Conservation (phyloP, 768 basidiomycete species). For the Calocera viscosa region DNA sequence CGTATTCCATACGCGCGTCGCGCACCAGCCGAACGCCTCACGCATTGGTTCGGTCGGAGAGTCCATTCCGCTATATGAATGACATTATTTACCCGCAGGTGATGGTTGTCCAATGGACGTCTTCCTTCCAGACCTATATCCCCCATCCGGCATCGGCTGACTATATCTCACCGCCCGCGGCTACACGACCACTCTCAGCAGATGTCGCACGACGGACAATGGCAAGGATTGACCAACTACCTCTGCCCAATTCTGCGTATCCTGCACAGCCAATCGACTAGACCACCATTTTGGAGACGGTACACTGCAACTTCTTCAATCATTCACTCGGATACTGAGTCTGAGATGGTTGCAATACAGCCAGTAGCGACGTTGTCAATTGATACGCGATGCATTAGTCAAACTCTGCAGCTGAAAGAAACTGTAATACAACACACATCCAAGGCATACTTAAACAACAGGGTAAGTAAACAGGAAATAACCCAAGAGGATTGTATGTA, state of each 20-base stretch:
- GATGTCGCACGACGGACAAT: slow-evolving; percentile 25
- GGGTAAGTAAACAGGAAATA: background rate
- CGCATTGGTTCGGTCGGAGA: slow-evolving; percentile 33
- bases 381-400: background rate
- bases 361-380: background rate
- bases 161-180: slow-evolving; percentile 37
- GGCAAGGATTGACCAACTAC: slow-evolving; percentile 28
- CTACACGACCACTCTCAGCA: slow-evolving; percentile 28
- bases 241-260: slow-evolving; percentile 25
- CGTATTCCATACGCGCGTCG: too few relatives aligned
- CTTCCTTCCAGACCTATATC: slow-evolving; percentile 37
- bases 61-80: slow-evolving; percentile 36
- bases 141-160: slow-evolving; percentile 35
- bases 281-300: slow-evolving; percentile 27
- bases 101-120: slow-evolving; percentile 35
- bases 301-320: slow-evolving; percentile 31
- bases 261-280: slow-evolving; percentile 28
- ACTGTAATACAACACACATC: background rate
- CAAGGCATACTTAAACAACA: background rate
- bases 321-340: background rate
- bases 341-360: background rate
- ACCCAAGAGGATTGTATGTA: background rate
- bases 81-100: slow-evolving; percentile 38
- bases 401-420: background rate
- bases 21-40: too few relatives aligned